phyloP scores from a whole-genome alignment of 148 eudicot species.

The Vaccinium darrowii region DNA sequence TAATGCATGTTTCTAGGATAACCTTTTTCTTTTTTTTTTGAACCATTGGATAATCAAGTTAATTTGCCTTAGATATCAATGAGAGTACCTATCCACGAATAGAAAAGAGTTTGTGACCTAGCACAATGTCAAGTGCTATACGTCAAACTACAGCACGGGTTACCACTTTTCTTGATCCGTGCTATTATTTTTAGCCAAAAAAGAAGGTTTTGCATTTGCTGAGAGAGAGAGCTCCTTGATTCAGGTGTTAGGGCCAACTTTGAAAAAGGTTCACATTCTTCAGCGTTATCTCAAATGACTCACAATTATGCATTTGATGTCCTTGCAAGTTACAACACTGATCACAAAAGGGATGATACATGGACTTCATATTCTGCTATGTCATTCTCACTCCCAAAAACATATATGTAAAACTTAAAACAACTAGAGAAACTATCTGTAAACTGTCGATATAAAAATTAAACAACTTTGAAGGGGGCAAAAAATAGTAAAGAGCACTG shows the following conservation, averaged over 20 bases:
- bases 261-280: not conserved
- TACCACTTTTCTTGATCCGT: too few relatives aligned
- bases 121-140: not conserved
- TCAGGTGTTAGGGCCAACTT: not conserved
- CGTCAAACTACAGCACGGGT: not conserved
- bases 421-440: not conserved
- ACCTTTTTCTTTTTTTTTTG: not conserved
- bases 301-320: conserved; percentile 7
- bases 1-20: not conserved
- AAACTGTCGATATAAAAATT: not conserved
- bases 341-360: not conserved
- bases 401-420: not conserved
- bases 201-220: too few relatives aligned
- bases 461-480: not conserved
- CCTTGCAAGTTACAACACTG: not conserved
- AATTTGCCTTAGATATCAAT: not conserved
- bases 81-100: not conserved
- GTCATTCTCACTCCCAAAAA: not conserved
- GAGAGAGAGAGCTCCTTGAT: not conserved
- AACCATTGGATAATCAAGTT: not conserved
- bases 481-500: not conserved
- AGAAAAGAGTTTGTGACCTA: not conserved
- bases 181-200: too few relatives aligned
- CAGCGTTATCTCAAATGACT: not conserved
- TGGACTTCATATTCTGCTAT: not conserved